Evolutionary conservation across 2,329 filamentous ascomycete species (phyloP), one percentile per base, ranked within the genome.

Genomic region (Colletotrichum eremochloae): DNA sequence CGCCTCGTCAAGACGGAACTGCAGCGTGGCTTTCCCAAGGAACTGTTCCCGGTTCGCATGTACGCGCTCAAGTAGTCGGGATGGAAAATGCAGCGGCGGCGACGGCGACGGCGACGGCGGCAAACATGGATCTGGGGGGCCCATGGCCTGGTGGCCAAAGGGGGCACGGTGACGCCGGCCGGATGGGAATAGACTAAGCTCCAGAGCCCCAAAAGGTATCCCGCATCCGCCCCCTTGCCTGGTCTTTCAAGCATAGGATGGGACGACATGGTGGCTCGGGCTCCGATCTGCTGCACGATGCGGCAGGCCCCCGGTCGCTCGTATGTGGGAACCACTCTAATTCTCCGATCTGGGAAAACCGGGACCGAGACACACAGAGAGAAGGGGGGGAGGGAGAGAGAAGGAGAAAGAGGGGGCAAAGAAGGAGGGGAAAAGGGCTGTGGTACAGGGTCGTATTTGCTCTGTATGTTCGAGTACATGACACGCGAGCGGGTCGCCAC

Each of bases 11-110:
- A 85, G 79, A 91, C 89, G 0, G 93, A 96, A 79, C 76, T 93
- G 62, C 93, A 97, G 82, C 88, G 86, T 48, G 93, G 93, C 0
- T 91, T 96, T 20, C 90, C 91, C 1, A 89, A 88, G 56, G 86
- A 87, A 55, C 80, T 97, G 42, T 91, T 92, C 76, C 93, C 94
- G 0, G 92, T 97, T 24, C 88, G 90, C 76, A 92, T 92, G 80
- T 97, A 95, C 82, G 95, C 94, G 1, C 81, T 97, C 76, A 90
- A 88, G 76, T 74, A 64, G 64, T 38, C 46, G 15, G 36, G 3
- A 31, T 33, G n/a, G 15, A 66, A 73, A 53, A 48, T 11, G 15
- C 60, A 61, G 65, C 63, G 68, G 46, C n/a, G 46, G n/a, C 52
- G 52, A 31, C 65, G 52, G 24, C 64, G 48, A 53, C 57, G 60